Percentiles rank a stretch among this genome's conserved stretches.
Evolutionary conservation across 176 grass and related monocot species (phyloP).

Genomic region (Phyllostachys edulis): DNA sequence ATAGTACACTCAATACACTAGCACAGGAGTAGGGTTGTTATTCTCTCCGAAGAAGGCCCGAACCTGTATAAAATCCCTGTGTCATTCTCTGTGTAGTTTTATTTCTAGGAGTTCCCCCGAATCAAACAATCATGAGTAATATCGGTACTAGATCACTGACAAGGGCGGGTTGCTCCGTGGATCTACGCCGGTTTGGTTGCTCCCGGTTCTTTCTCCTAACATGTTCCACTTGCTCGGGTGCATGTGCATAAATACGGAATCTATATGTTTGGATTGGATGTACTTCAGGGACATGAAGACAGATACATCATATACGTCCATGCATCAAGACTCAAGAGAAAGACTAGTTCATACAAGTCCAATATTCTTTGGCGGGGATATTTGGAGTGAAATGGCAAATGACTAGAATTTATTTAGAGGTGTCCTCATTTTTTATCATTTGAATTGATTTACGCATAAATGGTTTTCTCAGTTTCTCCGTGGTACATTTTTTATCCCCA

Average conservation of each 20-base stretch:
- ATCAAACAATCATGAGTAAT: too few species aligned
- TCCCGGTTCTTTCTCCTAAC: too few species aligned
- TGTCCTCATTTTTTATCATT: background rate
- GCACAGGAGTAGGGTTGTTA: too few species aligned
- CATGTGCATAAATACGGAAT: constrained; percentile 16
- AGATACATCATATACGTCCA: constrained; percentile 91
- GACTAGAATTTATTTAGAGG: background rate
- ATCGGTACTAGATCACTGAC: too few species aligned
- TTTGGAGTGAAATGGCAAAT: constrained; percentile 91
- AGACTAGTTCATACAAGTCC: constrained; percentile 64
- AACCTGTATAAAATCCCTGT: too few species aligned
- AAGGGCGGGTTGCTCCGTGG: too few species aligned
- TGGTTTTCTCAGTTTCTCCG: background rate
- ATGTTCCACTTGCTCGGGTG: background rate
- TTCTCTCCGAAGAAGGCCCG: too few species aligned
- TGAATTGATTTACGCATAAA: background rate
- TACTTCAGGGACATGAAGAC: constrained; percentile 84
- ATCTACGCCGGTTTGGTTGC: too few species aligned
- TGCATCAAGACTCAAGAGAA: constrained; percentile 89
- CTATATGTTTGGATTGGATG: background rate
- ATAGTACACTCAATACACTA: too few species aligned
- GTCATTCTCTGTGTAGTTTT: too few species aligned
- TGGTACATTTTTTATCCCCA: background rate
- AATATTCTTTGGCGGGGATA: constrained; percentile 67
- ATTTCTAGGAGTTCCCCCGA: too few species aligned